Percentiles rank a stretch among this genome's conserved stretches.
phyloP scores from a whole-genome alignment of 805 yeast species.

The Pichia exigua region DNA sequence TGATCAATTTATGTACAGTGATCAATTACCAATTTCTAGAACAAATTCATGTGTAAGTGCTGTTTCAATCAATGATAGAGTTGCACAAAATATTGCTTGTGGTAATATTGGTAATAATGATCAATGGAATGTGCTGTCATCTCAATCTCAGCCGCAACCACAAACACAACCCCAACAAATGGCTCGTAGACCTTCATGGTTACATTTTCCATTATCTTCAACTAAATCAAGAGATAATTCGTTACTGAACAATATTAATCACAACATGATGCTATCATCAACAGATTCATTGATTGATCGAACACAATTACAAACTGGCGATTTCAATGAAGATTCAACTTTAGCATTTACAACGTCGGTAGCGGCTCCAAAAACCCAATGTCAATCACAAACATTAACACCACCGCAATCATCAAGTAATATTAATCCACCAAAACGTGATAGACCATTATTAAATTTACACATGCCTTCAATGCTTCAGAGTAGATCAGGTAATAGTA shows the following conservation, averaged over 20 bases:
- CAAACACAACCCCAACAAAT: slow-evolving; percentile 1
- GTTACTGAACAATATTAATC: not conserved
- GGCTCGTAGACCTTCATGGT: slow-evolving; percentile 28
- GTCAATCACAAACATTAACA: not conserved
- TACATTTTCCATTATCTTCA: slow-evolving; percentile 27
- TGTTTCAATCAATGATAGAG: slow-evolving; percentile 5
- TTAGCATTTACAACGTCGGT: not conserved
- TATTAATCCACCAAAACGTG: not conserved
- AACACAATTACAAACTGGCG: slow-evolving; percentile 13
- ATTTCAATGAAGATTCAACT: not conserved
- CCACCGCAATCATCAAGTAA: not conserved
- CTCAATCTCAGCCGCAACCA: not conserved
- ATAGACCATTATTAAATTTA: not conserved
- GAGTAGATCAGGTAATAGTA: not conserved
- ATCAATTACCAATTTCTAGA: slow-evolving; percentile 11
- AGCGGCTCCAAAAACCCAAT: not conserved
- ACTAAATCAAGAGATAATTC: not conserved
- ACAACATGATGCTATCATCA: slow-evolving; percentile 22
- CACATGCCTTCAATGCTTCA: not conserved
- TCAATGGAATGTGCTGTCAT: not conserved
- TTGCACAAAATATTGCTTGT: not conserved
- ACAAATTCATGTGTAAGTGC: slow-evolving; percentile 7
- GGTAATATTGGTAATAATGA: not conserved
- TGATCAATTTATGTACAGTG: slow-evolving; percentile 3
- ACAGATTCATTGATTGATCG: slow-evolving; percentile 30